phyloP scores from a whole-genome alignment of 139 green algal species.

The Astrephomene gubernaculifera region DNA sequence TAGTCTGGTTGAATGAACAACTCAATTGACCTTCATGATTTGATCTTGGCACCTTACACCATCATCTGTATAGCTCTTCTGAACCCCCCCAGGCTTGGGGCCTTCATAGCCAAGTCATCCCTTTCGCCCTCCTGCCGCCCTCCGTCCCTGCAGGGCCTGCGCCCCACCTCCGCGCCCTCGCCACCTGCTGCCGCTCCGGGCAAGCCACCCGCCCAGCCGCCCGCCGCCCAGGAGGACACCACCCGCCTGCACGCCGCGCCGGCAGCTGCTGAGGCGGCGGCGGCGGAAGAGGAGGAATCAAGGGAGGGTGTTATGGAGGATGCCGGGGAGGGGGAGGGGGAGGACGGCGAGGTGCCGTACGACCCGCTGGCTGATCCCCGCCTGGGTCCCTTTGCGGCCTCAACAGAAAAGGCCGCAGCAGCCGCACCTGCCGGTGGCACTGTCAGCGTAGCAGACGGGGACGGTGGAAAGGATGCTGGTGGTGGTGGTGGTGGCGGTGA shows the following conservation, averaged over 20 bases:
- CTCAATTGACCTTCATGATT: too few species aligned
- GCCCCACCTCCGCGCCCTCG: too few species aligned
- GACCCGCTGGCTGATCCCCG: neutral
- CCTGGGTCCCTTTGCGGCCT: conserved; percentile 13
- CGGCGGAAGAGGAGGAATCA: neutral
- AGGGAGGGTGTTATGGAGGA: neutral
- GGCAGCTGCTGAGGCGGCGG: neutral
- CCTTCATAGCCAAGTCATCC: too few species aligned
- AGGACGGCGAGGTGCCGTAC: conserved; percentile 12
- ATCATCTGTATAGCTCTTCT: too few species aligned
- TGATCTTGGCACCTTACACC: too few species aligned
- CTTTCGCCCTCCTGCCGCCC: too few species aligned
- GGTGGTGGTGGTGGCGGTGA: too few species aligned
- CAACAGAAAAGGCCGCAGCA: neutral
- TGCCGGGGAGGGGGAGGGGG: too few species aligned
- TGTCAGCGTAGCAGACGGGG: neutral
- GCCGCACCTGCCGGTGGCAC: neutral
- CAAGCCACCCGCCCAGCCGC: too few species aligned
- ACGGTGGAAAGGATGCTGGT: neutral
- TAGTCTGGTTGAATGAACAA: too few species aligned
- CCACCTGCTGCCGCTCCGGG: neutral
- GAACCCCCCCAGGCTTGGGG: too few species aligned
- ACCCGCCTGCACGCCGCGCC: too few species aligned
- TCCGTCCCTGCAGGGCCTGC: neutral
- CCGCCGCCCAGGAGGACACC: neutral